Conservation (phyloP, 192 early-diverging fungal genomes). For the Gonapodya prolifera region DNA sequence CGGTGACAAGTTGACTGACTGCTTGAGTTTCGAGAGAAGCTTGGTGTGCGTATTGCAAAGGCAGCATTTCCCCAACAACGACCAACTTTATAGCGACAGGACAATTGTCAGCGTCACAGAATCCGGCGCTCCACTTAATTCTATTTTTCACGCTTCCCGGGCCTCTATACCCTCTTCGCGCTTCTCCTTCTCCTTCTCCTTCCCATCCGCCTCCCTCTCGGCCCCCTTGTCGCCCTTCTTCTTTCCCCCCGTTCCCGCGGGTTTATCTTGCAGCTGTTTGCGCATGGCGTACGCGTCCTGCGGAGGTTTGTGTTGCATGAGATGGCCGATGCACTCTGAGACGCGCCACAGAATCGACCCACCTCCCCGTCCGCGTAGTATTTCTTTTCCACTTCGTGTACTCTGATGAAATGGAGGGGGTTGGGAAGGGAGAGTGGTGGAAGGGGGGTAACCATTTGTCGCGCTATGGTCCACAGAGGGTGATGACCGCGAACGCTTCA, state of each 20-base stretch:
- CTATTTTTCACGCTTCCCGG: too few relatives aligned
- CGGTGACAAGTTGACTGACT: too few relatives aligned
- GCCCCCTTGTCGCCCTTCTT: not conserved
- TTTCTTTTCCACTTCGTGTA: slow-evolving; percentile 81
- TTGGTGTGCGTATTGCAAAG: too few relatives aligned
- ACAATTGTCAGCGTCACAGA: too few relatives aligned
- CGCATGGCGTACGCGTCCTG: slow-evolving; percentile 10
- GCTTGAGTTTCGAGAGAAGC: too few relatives aligned
- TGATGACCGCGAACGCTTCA: slow-evolving; percentile 3
- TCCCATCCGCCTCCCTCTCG: not conserved
- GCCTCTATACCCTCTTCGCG: too few relatives aligned
- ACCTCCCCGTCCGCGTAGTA: slow-evolving; percentile 98
- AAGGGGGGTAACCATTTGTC: not conserved
- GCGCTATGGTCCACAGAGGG: not conserved
- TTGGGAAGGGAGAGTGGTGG: not conserved
- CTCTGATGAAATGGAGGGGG: slow-evolving; percentile 20
- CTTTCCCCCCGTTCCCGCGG: not conserved
- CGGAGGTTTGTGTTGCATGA: not conserved
- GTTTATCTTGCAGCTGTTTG: slow-evolving; percentile 3
- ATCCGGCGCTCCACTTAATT: too few relatives aligned
- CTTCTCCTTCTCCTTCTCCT: not conserved
- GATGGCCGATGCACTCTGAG: not conserved
- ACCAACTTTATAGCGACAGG: too few relatives aligned
- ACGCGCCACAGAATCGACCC: not conserved
- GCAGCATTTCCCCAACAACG: too few relatives aligned